Evolutionary conservation across 2,329 filamentous ascomycete genomes (phyloP).

Genomic region (Cercospora sp.): DNA sequence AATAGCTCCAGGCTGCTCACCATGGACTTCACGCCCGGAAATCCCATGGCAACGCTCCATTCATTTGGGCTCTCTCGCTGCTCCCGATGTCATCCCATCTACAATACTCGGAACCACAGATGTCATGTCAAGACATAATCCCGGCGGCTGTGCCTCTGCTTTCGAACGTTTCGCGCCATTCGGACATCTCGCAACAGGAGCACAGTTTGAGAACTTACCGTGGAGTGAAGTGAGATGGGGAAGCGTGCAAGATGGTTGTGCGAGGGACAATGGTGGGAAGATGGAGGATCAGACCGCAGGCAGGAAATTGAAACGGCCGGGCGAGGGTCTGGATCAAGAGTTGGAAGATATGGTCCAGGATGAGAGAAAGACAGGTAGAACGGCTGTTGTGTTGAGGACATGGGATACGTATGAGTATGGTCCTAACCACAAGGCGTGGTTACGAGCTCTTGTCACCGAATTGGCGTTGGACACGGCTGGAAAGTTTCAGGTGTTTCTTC

Average conservation of each 20-base stretch:
- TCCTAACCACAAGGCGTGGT: conserved; percentile 72
- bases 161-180: neutral
- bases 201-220: neutral
- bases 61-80: neutral
- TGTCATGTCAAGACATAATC: neutral
- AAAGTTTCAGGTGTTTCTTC: conserved; percentile 78
- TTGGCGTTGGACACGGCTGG: conserved; percentile 74
- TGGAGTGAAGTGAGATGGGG: neutral
- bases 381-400: conserved; percentile 64
- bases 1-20: neutral
- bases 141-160: neutral
- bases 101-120: neutral
- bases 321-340: neutral
- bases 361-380: conserved; percentile 11
- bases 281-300: neutral
- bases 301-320: neutral
- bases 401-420: conserved; percentile 78
- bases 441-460: conserved; percentile 81
- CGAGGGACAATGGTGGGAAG: neutral
- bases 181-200: neutral
- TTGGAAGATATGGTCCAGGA: neutral
- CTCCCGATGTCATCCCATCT: neutral
- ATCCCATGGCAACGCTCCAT: neutral
- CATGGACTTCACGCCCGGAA: neutral
- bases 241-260: neutral